Evolutionary conservation across 2,329 filamentous ascomycete species (phyloP).

Genomic region (Fusarium armeniacum): DNA sequence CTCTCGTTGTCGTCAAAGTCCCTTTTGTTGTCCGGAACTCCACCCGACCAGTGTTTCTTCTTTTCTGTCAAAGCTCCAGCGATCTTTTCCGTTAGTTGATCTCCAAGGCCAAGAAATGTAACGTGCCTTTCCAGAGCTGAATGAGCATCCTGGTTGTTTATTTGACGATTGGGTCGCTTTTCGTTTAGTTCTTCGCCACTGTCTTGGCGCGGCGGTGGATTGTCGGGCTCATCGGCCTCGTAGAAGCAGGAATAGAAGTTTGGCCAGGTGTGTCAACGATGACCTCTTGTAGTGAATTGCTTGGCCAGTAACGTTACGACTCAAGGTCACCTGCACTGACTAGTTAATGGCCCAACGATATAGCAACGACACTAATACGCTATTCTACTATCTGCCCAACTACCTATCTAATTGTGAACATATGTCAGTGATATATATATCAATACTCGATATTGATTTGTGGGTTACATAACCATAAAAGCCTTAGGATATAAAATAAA

Average conservation of each 20-base stretch:
- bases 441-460: not conserved
- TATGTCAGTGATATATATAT: not conserved
- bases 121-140: conserved; percentile 7
- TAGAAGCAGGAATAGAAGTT: not conserved
- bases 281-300: not conserved
- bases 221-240: not conserved
- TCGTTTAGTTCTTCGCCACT: conserved; percentile 7
- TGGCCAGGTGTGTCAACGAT: not conserved
- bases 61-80: conserved; percentile 10
- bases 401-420: no score
- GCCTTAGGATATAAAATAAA: no score
- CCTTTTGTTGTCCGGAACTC: not conserved
- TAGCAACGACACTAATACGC: not conserved
- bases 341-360: not conserved
- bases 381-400: not conserved
- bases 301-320: not conserved
- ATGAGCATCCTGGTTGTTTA: not conserved
- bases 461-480: no score
- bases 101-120: conserved; percentile 6
- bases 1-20: not conserved
- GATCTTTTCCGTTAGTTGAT: conserved; percentile 1
- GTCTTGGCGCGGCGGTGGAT: not conserved
- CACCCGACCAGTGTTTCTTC: not conserved
- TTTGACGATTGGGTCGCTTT: conserved; percentile 24
- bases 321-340: not conserved